phyloP scores from a whole-genome alignment of 768 basidiomycete genomes.

The Chiua virens region DNA sequence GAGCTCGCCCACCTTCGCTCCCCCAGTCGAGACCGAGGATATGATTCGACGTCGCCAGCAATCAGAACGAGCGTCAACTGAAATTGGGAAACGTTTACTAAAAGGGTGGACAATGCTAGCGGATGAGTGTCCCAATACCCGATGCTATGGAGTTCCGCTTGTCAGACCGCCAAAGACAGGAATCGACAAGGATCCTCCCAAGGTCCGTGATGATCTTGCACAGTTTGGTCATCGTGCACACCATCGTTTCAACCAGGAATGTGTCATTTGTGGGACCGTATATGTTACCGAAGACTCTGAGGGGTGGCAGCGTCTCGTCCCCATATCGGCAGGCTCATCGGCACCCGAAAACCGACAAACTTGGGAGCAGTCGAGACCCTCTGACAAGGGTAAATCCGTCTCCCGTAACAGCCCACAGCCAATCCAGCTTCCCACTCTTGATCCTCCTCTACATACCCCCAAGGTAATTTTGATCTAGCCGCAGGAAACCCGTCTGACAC shows the following conservation, averaged over 20 bases:
- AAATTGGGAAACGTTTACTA: conserved; percentile 75
- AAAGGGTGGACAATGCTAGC: conserved; percentile 90
- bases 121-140: conserved; percentile 71
- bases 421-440: conserved; percentile 33
- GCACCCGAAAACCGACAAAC: conserved; percentile 1
- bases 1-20: conserved; percentile 63
- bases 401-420: conserved; percentile 28
- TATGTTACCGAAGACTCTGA: conserved; percentile 58
- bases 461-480: conserved; percentile 21
- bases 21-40: conserved; percentile 66
- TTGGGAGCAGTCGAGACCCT: conserved; percentile 5
- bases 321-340: conserved; percentile 17
- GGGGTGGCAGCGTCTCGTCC: conserved; percentile 48
- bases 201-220: conserved; percentile 42
- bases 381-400: conserved; percentile 11
- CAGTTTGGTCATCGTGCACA: neutral
- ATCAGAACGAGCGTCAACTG: conserved; percentile 76
- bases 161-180: conserved; percentile 71
- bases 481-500: conserved; percentile 3
- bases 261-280: conserved; percentile 68
- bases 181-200: conserved; percentile 60
- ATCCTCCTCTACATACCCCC: conserved; percentile 27
- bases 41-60: conserved; percentile 70
- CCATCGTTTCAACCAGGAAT: conserved; percentile 53
- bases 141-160: conserved; percentile 81